Evolutionary conservation across 805 yeast species (phyloP), one percentile per base, ranked within the genome.

Genomic region (Candida ponderosae): DNA sequence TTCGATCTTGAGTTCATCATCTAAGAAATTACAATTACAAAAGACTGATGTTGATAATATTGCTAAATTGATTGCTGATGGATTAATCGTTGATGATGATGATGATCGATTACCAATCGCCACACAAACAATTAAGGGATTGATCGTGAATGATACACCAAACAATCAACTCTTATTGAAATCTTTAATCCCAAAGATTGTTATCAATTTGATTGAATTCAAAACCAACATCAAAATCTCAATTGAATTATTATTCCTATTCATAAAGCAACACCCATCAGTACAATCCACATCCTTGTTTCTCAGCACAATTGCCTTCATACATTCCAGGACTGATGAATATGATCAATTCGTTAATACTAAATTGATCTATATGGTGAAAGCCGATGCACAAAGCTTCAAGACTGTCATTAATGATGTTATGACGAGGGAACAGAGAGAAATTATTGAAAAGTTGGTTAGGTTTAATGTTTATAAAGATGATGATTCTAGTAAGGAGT

Each of bases 51-150:
- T 66, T 29, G 65, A 59, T 2, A 48, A 51, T 9, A 49, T 68
- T 26, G 54, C 62, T 2, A 42, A 50, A 2, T 52, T 52, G 15
- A 49, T 78, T 9, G 41, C 62, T 1, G 49, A 46, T 4, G 64
- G 68, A 14, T 46, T 77, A 8, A 34, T 46, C 1, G 51, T 61
- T 5, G 52, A 60, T 4, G 65, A 58, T n/a, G 51, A 61, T 5
- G 52, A 60, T 4, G 65, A 58, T n/a, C 51, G 57, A 8, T 46
- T 66, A 8, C 54, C 64, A 0, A 59, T 74, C 9, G 63, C 74
- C 0, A 62, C 79, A 11, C 88, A 80, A 44, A 79, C 93, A 14
- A 63, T 81, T 35, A 79, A 70, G 46, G 65, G 79, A 0, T 59
- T 85, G 31, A 63, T 81, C 30, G 38, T 54, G 4, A 54, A 50